Evolutionary conservation across 305 asterid species (phyloP), one percentile per base, ranked within the genome.

Genomic region (Fraxinus xanthoxyloides): DNA sequence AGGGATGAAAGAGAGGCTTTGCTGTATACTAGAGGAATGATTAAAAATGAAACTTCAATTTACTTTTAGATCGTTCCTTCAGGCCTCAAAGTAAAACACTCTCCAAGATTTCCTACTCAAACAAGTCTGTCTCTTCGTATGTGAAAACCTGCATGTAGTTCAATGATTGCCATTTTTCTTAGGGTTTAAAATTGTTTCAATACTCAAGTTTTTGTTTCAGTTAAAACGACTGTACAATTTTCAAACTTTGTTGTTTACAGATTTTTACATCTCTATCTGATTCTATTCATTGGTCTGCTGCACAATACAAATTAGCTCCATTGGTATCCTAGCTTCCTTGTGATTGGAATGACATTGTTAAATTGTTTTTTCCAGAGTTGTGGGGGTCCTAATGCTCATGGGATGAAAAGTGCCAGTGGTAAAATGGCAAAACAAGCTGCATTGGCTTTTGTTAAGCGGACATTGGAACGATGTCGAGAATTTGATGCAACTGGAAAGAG

Each of bases 401-500:
- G 98, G 85, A 88, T 91, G 94, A 95, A 95, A 87, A 91, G 95
- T 90, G 93, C 87, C 51, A 87, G 90, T 73, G 92, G 96, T 80
- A 95, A 92, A 89, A 89, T 95, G 88, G 96, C 94, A 80, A 94
- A 91, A 88, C 97, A 94, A 86, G 92, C 97, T 86, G 92, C 95
- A 80, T 87, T 92, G 86, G 93, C 93, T 89, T 95, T 92, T 89
- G 97, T 92, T 77, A 92, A 86, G 87, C 87, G 95, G 82, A 87
- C 95, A 80, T 78, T 94, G 90, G 93, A 89, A 82, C 92, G 90
- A 31, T 92, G 80, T 87, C 92, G 84, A 78, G 97, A 92, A 87
- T 94, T 91, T 78, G 88, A 92, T 84, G 87, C 80, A 79, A 89
- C 92, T 2, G 94, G 96, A 79, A 94, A 89, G 86, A 94, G 97